Evolutionary conservation across 768 basidiomycete genomes (phyloP).

Genomic region (Kwoniella bestiolae): DNA sequence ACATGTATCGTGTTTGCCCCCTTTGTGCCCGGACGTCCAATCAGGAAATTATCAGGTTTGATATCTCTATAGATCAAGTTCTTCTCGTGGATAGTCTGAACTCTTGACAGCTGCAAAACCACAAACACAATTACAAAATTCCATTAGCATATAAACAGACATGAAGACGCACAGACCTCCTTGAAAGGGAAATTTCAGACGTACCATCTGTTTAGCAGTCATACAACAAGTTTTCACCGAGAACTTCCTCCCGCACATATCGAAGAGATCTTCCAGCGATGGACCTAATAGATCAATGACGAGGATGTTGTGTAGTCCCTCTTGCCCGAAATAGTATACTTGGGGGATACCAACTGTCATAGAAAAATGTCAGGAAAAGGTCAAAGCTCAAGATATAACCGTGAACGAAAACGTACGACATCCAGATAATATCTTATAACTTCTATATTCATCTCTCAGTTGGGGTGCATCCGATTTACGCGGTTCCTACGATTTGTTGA

Average conservation of each 20-base stretch:
- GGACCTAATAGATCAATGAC: slow-evolving; percentile 98
- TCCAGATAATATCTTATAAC: slow-evolving; percentile 90
- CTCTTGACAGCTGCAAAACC: slow-evolving; percentile 74
- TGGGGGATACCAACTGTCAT: slow-evolving; percentile 88
- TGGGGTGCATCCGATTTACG: slow-evolving; percentile 98
- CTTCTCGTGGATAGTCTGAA: slow-evolving; percentile 98
- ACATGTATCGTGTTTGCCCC: slow-evolving; percentile 72
- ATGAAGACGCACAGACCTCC: not conserved
- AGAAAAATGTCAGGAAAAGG: slow-evolving; percentile 14
- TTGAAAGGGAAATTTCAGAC: slow-evolving; percentile 45
- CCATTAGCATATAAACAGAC: not conserved
- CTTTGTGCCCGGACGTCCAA: slow-evolving; percentile 92
- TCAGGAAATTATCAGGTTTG: slow-evolving; percentile 98
- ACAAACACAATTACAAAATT: not conserved
- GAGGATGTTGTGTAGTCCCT: slow-evolving; percentile 96
- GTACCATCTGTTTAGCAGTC: slow-evolving; percentile 98
- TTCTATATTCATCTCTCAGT: slow-evolving; percentile 96
- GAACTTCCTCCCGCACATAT: slow-evolving; percentile 98
- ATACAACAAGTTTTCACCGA: slow-evolving; percentile 98
- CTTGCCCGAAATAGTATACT: slow-evolving; percentile 99
- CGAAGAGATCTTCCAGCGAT: slow-evolving; percentile 95
- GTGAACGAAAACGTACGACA: slow-evolving; percentile 69
- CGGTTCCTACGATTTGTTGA: slow-evolving; percentile 58
- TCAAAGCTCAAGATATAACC: slow-evolving; percentile 18
- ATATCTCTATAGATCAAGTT: slow-evolving; percentile 99